Evolutionary conservation across 2,329 filamentous ascomycete genomes (phyloP).

Genomic region (Fusarium illudens): DNA sequence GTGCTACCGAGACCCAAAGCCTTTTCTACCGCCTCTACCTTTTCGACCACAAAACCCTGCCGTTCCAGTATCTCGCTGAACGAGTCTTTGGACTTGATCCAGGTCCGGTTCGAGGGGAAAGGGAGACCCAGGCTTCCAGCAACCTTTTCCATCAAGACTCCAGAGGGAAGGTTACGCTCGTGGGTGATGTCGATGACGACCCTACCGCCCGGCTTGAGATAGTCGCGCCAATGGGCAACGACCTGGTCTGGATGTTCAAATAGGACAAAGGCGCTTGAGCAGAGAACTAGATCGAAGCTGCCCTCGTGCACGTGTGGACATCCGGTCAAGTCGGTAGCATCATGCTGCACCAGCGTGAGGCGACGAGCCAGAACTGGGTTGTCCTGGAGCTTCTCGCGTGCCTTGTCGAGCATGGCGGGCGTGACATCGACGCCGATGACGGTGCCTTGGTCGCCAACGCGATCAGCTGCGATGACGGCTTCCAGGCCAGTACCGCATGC

Average conservation of each 20-base stretch:
- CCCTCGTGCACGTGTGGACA: slow-evolving; percentile 30
- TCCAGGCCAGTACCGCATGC: slow-evolving; percentile 50
- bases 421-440: slow-evolving; percentile 47
- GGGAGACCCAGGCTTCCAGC: slow-evolving; percentile 34
- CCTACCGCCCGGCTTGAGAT: slow-evolving; percentile 40
- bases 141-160: slow-evolving; percentile 41
- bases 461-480: slow-evolving; percentile 41
- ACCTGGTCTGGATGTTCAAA: slow-evolving; percentile 40
- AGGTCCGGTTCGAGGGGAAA: slow-evolving; percentile 43
- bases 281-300: slow-evolving; percentile 46
- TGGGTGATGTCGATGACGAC: slow-evolving; percentile 48
- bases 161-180: slow-evolving; percentile 41
- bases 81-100: slow-evolving; percentile 43
- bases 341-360: slow-evolving; percentile 41
- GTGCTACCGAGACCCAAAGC: slow-evolving; percentile 34
- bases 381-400: slow-evolving; percentile 34
- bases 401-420: slow-evolving; percentile 44
- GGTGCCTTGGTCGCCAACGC: slow-evolving; percentile 38
- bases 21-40: slow-evolving; percentile 39
- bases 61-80: slow-evolving; percentile 41
- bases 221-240: slow-evolving; percentile 43
- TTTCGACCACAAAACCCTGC: slow-evolving; percentile 42
- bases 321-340: slow-evolving; percentile 40
- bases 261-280: slow-evolving; percentile 48
- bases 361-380: slow-evolving; percentile 24